Evolutionary conservation across 2,329 filamentous ascomycete genomes (phyloP), one percentile per base, ranked within the genome.

Genomic region (Orbilia brochopaga): DNA sequence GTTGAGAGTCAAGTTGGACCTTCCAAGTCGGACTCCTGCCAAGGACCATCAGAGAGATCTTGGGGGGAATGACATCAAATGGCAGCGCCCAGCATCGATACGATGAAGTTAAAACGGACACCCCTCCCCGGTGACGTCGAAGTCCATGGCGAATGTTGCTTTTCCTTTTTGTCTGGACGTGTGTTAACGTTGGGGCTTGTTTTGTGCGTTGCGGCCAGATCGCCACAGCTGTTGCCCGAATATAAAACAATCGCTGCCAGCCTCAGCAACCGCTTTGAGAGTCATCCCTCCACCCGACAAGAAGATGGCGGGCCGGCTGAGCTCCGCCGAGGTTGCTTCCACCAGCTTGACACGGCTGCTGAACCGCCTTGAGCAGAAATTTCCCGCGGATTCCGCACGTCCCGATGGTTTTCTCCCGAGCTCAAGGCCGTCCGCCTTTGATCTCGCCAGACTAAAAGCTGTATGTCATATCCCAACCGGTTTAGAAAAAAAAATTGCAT

Each of bases 141-240:
- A 17, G 50, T 51, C 51, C 51, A 46, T 35, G 42, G 50, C 50
- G 55, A 40, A 59, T 48, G n/a, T n/a, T 17, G 7, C 8, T 21
- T 40, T 61, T 40, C 40, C 50, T 63, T 24, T n/a, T n/a, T n/a
- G n/a, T n/a, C n/a, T n/a, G n/a, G n/a, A n/a, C n/a, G n/a, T 44
- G 46, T 44, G 53, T 30, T 19, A 10, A 32, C 27, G 30, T 6
- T 19, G 11, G 17, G 27, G 13, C 8, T 27, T 24, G 23, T 69
- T 62, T 70, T 54, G 52, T 53, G 57, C 53, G 58, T 70, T 70
- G 59, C 21, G 58, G 66, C 66, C 66, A 70, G 66, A 70, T 70
- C 66, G 63, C 66, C 66, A 63, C 57, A 58, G 23, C 35, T 24
- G 27, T 58, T 63, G 40, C 53, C 53, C 15, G 53, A 62, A 59